phyloP scores from a whole-genome alignment of 225 moss, liverwort and hornwort genomes.

The Rhytidiadelphus loreus region DNA sequence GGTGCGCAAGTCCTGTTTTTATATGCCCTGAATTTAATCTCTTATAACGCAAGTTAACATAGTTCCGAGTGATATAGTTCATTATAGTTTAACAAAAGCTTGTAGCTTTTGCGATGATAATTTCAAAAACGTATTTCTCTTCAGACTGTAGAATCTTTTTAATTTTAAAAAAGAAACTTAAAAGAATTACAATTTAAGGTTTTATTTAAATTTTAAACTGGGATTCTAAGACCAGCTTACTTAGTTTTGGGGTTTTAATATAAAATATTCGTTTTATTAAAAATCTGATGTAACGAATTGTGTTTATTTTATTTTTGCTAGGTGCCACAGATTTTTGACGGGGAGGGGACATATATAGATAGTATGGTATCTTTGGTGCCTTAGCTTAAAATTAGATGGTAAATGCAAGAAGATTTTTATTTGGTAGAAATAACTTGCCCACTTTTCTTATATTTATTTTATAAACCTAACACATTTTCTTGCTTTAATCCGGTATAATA shows the following conservation, averaged over 20 bases:
- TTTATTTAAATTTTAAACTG: too few species aligned
- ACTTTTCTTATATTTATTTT: not conserved
- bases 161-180: not conserved
- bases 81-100: not conserved
- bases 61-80: not conserved
- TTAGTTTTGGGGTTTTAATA: not conserved
- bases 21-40: not conserved
- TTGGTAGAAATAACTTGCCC: not conserved
- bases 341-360: not conserved
- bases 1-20: not conserved
- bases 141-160: not conserved
- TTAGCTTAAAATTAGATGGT: not conserved
- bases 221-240: not conserved
- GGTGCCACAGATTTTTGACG: not conserved
- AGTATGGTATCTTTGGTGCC: not conserved
- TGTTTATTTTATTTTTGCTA: not conserved
- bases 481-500: not conserved
- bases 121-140: not conserved
- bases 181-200: not conserved
- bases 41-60: not conserved
- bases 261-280: not conserved
- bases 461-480: not conserved
- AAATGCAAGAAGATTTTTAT: not conserved
- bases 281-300: not conserved
- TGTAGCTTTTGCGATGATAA: not conserved